Evolutionary conservation across 306 rosid species (phyloP), one percentile per base, ranked within the genome.

Genomic region (Luffa acutangula): DNA sequence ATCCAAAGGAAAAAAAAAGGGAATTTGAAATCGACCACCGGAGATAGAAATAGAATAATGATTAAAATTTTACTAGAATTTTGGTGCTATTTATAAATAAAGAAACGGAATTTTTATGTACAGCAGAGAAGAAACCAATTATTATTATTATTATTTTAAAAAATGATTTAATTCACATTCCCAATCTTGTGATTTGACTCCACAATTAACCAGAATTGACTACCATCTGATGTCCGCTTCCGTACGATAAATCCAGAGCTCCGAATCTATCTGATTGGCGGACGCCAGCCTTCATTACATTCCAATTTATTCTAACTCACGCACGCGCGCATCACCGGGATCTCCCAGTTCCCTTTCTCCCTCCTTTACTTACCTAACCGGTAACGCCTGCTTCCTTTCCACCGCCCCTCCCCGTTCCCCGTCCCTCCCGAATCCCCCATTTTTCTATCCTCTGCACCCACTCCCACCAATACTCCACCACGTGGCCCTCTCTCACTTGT

Each of bases 231-330:
- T 62, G 81, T 78, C 81, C 81, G 75, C 58, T 64, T 17, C 75
- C 81, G 81, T 78, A 78, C 81, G 75, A 78, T 78, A 78, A 78
- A 78, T 62, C 74, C 81, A 78, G 63, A 64, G 58, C 77, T 41
- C 62, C 81, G 51, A 53, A 78, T 63, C 63, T 78, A 33, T 78
- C 63, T 64, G 36, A 78, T 78, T 48, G 81, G 63, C 81, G 81
- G 81, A 78, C 63, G 36, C 60, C 62, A 78, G 9, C 37, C 52
- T 20, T 64, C 59, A 43, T 62, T 78, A 7, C 81, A 78, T 64
- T 78, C 42, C 49, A 18, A 3, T 64, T 78, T 49, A 63, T 15
- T 78, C 81, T 10, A 21, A 48, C 70, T 64, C 20, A 8, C 56
- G 59, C 81, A 63, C 75, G 75, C 57, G 21, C 71, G 43, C 54